phyloP scores from a whole-genome alignment of 306 rosid genomes.

The Prunus davidiana region DNA sequence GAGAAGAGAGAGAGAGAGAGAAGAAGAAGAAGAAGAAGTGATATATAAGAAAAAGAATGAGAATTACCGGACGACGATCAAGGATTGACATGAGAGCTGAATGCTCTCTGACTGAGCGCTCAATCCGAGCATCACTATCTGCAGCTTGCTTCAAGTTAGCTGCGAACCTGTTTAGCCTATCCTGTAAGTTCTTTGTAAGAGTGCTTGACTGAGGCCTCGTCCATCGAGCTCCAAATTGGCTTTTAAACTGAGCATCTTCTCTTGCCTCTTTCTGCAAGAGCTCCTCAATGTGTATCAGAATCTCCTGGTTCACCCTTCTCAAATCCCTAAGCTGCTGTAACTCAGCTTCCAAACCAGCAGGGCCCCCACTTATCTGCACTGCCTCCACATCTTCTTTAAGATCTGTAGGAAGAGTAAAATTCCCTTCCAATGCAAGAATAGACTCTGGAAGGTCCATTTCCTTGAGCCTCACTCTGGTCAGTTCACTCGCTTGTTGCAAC shows the following conservation, averaged over 20 bases:
- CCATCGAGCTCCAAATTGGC: slow-evolving; percentile 95
- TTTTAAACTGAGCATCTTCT: slow-evolving; percentile 92
- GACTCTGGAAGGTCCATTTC: slow-evolving; percentile 98
- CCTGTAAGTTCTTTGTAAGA: slow-evolving; percentile 92
- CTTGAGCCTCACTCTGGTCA: slow-evolving; percentile 92
- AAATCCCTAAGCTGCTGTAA: slow-evolving; percentile 89
- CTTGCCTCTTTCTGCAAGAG: slow-evolving; percentile 87
- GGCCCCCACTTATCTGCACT: slow-evolving; percentile 93
- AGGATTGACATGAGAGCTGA: slow-evolving; percentile 80
- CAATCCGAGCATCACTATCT: slow-evolving; percentile 90
- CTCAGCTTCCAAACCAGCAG: slow-evolving; percentile 91
- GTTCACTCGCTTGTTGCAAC: slow-evolving; percentile 92
- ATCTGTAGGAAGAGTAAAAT: slow-evolving; percentile 65
- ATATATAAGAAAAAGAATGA: neutral
- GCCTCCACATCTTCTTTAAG: slow-evolving; percentile 97
- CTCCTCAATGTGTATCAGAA: slow-evolving; percentile 87
- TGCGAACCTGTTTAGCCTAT: slow-evolving; percentile 84
- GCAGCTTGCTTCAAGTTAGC: slow-evolving; percentile 97
- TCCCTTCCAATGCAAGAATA: slow-evolving; percentile 93
- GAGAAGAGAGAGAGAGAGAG: neutral
- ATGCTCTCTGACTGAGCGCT: slow-evolving; percentile 87
- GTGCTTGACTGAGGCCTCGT: slow-evolving; percentile 96
- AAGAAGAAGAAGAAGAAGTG: neutral
- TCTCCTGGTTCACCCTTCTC: slow-evolving; percentile 90
- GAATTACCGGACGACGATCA: slow-evolving; percentile 78